Evolutionary conservation across 2,329 filamentous ascomycete species (phyloP).

Genomic region (Pezizomycotina sp.): DNA sequence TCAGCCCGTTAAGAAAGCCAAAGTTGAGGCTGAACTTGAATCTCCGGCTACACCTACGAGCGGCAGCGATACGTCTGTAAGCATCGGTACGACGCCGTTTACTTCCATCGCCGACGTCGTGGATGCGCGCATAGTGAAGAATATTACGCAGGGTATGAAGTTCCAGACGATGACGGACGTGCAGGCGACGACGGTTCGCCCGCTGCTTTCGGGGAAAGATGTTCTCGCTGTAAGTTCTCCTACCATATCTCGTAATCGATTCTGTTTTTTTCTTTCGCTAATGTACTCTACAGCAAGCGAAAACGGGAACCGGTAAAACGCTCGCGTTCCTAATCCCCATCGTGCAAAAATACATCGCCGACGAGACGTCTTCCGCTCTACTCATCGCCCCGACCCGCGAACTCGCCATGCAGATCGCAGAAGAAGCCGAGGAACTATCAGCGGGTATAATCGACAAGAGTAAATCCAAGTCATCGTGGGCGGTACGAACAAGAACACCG

Average conservation of each 20-base stretch:
- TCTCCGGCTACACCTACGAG: no score
- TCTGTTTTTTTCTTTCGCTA: conserved; percentile 6
- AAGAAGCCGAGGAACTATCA: conserved; percentile 56
- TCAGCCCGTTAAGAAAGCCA: no score
- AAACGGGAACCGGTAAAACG: conserved; percentile 94
- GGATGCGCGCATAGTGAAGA: conserved; percentile 46
- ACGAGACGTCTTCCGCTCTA: conserved; percentile 38
- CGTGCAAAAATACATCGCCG: no score
- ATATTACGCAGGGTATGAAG: conserved; percentile 55
- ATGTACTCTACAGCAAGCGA: conserved; percentile 53
- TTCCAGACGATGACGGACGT: conserved; percentile 85
- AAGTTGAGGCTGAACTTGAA: no score
- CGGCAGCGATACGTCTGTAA: no score
- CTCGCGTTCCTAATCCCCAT: conserved; percentile 73
- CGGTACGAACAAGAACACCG: conserved; percentile 58
- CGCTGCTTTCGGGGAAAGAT: conserved; percentile 67
- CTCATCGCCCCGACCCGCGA: conserved; percentile 67
- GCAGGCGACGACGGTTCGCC: conserved; percentile 65
- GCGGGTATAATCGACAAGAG: conserved; percentile 48
- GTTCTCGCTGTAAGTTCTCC: conserved; percentile 47
- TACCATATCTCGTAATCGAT: conserved; percentile 6
- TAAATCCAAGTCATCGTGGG: conserved; percentile 68
- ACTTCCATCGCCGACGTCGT: no score
- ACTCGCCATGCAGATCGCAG: conserved; percentile 62
- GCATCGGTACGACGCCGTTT: no score